Base-by-base conservation (phyloP, 768 basidiomycete genomes). In the Rhodosporidiobolus odoratus region DNA sequence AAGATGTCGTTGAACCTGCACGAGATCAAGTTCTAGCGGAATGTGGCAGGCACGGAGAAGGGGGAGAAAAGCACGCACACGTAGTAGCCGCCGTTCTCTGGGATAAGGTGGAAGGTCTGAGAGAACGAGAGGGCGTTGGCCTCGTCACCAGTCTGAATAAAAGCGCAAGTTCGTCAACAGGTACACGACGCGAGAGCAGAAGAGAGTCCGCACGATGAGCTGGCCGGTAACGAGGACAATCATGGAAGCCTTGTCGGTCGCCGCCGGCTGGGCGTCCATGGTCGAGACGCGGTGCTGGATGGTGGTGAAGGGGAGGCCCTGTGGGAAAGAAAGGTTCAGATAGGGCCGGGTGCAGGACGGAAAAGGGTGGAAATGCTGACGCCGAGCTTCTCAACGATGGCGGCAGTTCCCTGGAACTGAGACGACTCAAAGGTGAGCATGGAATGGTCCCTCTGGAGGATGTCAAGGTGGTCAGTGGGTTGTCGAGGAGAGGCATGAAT, bases 81-180 rank as follows among this genome's bases (percentile, higher is more conserved):
- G 48, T 69, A 75, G 78, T 88, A 97, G 83, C 89, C 94, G 74
- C 85, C 85, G 27, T 73, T 76, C 4, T 94, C 90, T 35, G 86
- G 88, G 62, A 90, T 84, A 67, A 99, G 86, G 75, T 95, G 92
- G 86, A 99, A 99, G 72, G 87, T 83, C 81, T 99, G 96, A 74
- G 88, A 90, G 83, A 91, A 99, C 76, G 86, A 87, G 66, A 99
- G 82, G n/a, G 91, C 86, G 75, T 90, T 89, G 66, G 80, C 52
- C 72, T 83, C 84, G 71, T 89, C 91, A 75, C 97, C 94, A 74
- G 98, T 86, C 58, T 69, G 57, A n/a, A 50, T 38, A 41, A 35
- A 15, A 9, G 61, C 56, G 68, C 27, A 25, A 60, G 59, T 52
- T 38, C 3, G 25, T 10, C 19, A 23, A 34, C 21, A 41, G 52